Conservation (phyloP, 2,329 filamentous ascomycete genomes). For the Dichotomopilus funicola region DNA sequence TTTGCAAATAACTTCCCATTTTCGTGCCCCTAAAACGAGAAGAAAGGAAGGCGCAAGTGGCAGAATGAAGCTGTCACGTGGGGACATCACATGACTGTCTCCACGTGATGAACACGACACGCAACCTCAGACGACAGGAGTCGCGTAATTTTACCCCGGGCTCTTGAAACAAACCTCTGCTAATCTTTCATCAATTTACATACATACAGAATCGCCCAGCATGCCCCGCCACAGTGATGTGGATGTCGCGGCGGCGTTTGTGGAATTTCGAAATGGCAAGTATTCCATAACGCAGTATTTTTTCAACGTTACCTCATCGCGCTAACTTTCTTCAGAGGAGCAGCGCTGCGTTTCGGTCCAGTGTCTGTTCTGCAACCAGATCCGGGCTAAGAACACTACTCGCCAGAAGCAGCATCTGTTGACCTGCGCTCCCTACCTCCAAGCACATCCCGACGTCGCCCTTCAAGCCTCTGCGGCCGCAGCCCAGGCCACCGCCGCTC, state of each 20-base stretch:
- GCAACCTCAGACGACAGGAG: background rate
- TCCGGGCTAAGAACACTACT: conserved; percentile 24
- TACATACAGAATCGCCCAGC: background rate
- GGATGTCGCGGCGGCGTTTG: conserved; percentile 21
- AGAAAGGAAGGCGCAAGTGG: no score
- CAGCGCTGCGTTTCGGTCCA: conserved; percentile 21
- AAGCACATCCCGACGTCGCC: conserved; percentile 20
- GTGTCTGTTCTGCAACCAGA: conserved; percentile 21
- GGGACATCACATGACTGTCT: background rate
- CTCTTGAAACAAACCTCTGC: background rate
- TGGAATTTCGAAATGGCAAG: conserved; percentile 18
- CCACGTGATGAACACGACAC: background rate
- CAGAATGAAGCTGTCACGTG: background rate
- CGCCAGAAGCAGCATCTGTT: conserved; percentile 24
- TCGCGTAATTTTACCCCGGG: background rate
- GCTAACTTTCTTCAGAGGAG: conserved; percentile 1
- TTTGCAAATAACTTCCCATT: no score
- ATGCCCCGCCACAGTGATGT: conserved; percentile 21
- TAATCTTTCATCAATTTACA: background rate
- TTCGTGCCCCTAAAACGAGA: no score
- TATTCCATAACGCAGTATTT: background rate
- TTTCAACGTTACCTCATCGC: conserved; percentile 7
- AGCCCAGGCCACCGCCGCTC: background rate
- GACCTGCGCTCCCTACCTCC: conserved; percentile 20
- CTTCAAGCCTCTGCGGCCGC: conserved; percentile 12